phyloP scores from a whole-genome alignment of 2,329 filamentous ascomycete genomes.

The Fonsecaea erecta region DNA sequence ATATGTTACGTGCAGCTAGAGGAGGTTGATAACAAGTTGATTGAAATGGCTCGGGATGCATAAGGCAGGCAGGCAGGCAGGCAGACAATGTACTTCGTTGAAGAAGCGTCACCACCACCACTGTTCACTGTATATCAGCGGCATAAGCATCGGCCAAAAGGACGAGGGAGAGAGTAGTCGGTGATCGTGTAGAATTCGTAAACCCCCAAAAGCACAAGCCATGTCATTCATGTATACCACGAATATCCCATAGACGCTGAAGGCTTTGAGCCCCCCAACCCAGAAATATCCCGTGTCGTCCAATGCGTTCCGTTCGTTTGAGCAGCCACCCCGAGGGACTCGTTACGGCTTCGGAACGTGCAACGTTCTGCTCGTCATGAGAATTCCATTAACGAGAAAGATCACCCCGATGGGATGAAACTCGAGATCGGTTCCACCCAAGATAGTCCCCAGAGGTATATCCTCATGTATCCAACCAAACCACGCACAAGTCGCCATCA shows the following conservation, averaged over 20 bases:
- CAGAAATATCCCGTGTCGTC: background rate
- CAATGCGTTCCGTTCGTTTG: background rate
- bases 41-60: background rate
- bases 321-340: background rate
- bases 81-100: background rate
- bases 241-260: background rate
- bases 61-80: background rate
- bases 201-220: background rate
- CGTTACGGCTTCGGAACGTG: conserved; percentile 81
- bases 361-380: conserved; percentile 95
- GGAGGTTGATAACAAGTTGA: background rate
- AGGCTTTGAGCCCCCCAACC: background rate
- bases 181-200: background rate
- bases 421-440: conserved; percentile 71
- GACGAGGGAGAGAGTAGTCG: background rate
- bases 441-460: conserved; percentile 75
- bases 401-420: conserved; percentile 81
- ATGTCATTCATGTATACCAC: background rate
- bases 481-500: conserved; percentile 90
- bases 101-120: background rate
- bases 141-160: background rate
- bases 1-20: background rate
- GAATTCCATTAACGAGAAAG: conserved; percentile 85
- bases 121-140: background rate
- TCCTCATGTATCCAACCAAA: conserved; percentile 77